Base-by-base conservation (phyloP, 495 filamentous ascomycete species). In the Letharia columbiana region DNA sequence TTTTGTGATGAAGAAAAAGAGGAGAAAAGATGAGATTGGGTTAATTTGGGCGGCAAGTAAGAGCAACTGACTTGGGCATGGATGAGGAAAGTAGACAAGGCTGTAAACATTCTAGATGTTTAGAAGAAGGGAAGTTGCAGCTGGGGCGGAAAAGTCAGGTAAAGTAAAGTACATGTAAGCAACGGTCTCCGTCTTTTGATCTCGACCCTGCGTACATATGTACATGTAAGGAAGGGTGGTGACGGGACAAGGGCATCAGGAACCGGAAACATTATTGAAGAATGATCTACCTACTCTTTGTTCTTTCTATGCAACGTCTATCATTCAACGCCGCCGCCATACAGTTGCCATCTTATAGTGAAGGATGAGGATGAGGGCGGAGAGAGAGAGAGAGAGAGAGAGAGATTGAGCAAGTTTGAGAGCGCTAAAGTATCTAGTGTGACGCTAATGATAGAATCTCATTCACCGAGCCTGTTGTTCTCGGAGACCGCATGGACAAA, bases 401-500 rank as follows among this genome's bases (percentile, higher is more conserved):
- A 23, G 20, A 40, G n/a, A 47, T 62, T 52, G 60, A 58, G 65
- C 52, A 58, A 63, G 60, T 67, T 67, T 67, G 31, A 39, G 44
- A 33, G 44, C 31, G 49, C 56, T 65, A 65, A 65, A 0, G 39
- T 0, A 17, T 8, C 37, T 60, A 65, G 63, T 18, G 54, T 45
- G 20, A 40, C 63, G 33, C 63, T 65, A 59, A 47, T 0, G 0
- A 6, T 23, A 20, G 11, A 7, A 17, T 10, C 4, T 13, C 33
- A 13, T 58, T 57, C 17, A 59, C 41, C 41, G 63, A 45, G 23
- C 31, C 54, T 57, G 8, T 50, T 50, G 47, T 28, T 50, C n/a
- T 28, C 23, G 23, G 23, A 28, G 23, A 28, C 23, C 23, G 1
- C 23, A 28, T 28, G 23, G 23, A 0, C 20, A 8, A 49, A n/a